Evolutionary conservation across 1,139 yeast genomes (phyloP), one percentile per base, ranked within the genome.

Genomic region (Wickerhamomyces sp.): DNA sequence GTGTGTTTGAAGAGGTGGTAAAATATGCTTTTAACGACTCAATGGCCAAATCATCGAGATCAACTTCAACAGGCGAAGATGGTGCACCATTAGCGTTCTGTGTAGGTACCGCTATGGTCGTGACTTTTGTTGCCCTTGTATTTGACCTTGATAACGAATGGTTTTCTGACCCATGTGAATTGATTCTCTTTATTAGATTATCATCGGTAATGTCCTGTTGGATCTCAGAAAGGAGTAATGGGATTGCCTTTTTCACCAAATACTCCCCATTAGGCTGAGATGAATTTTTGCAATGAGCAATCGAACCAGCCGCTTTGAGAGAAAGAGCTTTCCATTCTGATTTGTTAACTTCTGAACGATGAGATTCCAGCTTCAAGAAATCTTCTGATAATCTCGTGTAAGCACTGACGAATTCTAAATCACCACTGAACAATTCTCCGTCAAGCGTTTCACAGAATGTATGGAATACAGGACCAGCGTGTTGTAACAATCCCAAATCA

Each of bases 391-490:
- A 25, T 3, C 20, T 26, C 6, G 39, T 36, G 29, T 47, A 51
- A 10, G 29, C 32, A 5, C 66, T 63, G 11, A 81, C 72, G 49
- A 84, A 81, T 15, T 59, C 68, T 26, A 73, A 62, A 57, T 86
- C 91, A 26, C 95, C 94, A 14, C 79, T 68, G 48, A 86, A 78
- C 31, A 87, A 64, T 8, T 78, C 78, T 11, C 74, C 76, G 46
- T 83, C 87, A 41, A 87, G 71, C 31, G 75, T 68, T 19, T 62
- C 54, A 57, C 94, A 85, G 39, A 87, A 78, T 0, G 72, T 70
- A 10, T 67, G 63, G 49, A 75, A 84, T 0, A 78, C 73, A 17
- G 59, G 53, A 23, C 67, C 57, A 4, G 76, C 70, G 30, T 69
- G 66, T 49, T 78, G 76, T 41, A 75, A 66, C 13, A 82, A 61